Evolutionary conservation across 2,329 filamentous ascomycete genomes (phyloP), one percentile per base, ranked within the genome.

Genomic region (Alternaria consortialis): DNA sequence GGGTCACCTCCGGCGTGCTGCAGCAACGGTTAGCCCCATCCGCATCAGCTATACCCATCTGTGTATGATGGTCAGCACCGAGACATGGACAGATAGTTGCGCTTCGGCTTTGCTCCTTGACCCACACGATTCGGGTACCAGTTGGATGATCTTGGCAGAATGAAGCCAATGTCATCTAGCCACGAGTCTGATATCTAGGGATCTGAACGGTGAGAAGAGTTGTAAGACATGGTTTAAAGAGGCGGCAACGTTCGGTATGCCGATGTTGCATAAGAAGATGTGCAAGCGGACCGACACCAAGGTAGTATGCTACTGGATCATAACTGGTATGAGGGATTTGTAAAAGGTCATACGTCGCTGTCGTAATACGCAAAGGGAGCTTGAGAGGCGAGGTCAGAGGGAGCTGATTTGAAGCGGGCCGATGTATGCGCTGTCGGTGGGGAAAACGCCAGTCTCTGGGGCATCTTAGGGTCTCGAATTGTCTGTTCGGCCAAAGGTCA

Each of bases 201-300:
- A 34, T 42, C 12, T 36, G 36, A 48, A 37, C 44, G 52, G 57
- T 36, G 53, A 44, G 17, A 39, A 42, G 32, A n/a, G 7, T 12
- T 17, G 17, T 23, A 29, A n/a, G n/a, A 17, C n/a, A 27, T 36
- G 17, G 44, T 25, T 31, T 1, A 29, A 40, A 47, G 42, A 54
- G 20, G 32, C 58, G 55, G 47, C 51, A 48, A 34, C 15, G 15
- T 43, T 68, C 67, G 69, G 69, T 57, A 68, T 68, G 53, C 69
- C 67, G 67, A 66, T 53, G 40, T 13, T 56, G 63, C 63, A 64
- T 55, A 52, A 37, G 50, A 32, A 4, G 29, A 44, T 36, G 36
- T 36, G 36, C 47, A 27, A 40, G 51, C 59, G 65, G 56, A 57
- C 67, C 63, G 66, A 57, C 48, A 23, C 44, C 12, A 53, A 44